Base-by-base conservation (phyloP, 345 rosid species). In the Sapria himalayana region DNA sequence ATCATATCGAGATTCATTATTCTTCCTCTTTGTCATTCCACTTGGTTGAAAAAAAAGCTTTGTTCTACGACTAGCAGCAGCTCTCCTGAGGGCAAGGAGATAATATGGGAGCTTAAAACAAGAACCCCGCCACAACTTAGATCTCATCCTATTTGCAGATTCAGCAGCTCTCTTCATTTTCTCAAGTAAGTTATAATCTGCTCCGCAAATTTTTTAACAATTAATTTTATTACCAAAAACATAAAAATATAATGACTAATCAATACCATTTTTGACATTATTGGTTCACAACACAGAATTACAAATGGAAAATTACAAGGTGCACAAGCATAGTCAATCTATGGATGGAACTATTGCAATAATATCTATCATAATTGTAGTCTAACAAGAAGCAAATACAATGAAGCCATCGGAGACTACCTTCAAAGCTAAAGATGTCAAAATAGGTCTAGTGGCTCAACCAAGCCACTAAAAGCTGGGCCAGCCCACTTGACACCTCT, bases 111-210 rank as follows among this genome's bases (percentile, higher is more conserved):
- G 23, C 52, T 21, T 50, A 41, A 22, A 56, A 33, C 54, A 50
- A 52, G 66, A 51, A 50, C 25, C 23, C 19, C 58, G 61, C 17
- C 71, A 52, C 34, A 78, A 33, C 25, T 65, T 56, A 37, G 17
- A 33, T 51, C 94, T 74, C 57, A 10, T 57, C 61, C 94, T 72
- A 59, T 18, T 40, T 21, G 92, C 73, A 51, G 91, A 66, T 39
- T 86, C 94, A 5, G 91, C 61, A 1, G 66, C 74, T 58, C 92
- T 76, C 67, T 70, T 86, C 22, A 62, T 64, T 44, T 86, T 82
- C 56, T 86, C 97, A 9, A 86, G 78, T 66, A 86, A 40, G 45
- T 65, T 70, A 59, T 81, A 86, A 49, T 86, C 97, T 86, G 47
- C 3, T 5, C 0, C 19, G 2, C 15, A 10, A 20, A 24, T 11